Conservation (phyloP, 2,329 filamentous ascomycete species). For the Exophiala calicioides region DNA sequence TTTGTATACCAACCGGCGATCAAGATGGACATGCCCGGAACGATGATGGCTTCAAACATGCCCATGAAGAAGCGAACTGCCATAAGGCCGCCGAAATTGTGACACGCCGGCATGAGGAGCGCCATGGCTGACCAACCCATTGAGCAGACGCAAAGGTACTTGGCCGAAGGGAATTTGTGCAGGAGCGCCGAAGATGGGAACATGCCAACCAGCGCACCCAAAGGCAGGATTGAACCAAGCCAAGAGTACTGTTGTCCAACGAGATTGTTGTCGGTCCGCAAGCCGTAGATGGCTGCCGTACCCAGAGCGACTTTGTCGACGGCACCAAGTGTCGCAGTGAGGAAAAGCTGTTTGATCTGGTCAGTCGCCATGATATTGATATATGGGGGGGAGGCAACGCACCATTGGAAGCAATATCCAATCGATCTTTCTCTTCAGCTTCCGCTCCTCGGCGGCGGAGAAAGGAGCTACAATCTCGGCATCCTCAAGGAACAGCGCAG, state of each 20-base stretch:
- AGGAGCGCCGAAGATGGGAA: slow-evolving; percentile 44
- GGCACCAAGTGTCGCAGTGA: slow-evolving; percentile 4
- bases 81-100: slow-evolving; percentile 53
- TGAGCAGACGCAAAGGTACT: slow-evolving; percentile 57
- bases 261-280: slow-evolving; percentile 54
- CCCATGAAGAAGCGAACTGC: slow-evolving; percentile 54
- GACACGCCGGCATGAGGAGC: slow-evolving; percentile 49
- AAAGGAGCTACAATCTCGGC: no score
- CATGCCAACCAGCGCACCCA: slow-evolving; percentile 52
- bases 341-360: background rate
- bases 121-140: slow-evolving; percentile 57
- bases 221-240: slow-evolving; percentile 54
- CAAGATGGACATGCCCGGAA: slow-evolving; percentile 56
- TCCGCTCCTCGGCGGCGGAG: no score
- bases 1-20: slow-evolving; percentile 58
- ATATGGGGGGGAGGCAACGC: no score
- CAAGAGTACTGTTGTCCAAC: slow-evolving; percentile 55
- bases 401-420: no score
- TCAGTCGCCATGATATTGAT: background rate
- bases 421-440: no score
- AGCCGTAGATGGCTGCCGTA: slow-evolving; percentile 58
- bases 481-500: no score
- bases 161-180: slow-evolving; percentile 52
- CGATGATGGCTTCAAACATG: slow-evolving; percentile 58
- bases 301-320: slow-evolving; percentile 62